Evolutionary conservation across 2,329 filamentous ascomycete species (phyloP).

Genomic region (Colletotrichum tropicicola): DNA sequence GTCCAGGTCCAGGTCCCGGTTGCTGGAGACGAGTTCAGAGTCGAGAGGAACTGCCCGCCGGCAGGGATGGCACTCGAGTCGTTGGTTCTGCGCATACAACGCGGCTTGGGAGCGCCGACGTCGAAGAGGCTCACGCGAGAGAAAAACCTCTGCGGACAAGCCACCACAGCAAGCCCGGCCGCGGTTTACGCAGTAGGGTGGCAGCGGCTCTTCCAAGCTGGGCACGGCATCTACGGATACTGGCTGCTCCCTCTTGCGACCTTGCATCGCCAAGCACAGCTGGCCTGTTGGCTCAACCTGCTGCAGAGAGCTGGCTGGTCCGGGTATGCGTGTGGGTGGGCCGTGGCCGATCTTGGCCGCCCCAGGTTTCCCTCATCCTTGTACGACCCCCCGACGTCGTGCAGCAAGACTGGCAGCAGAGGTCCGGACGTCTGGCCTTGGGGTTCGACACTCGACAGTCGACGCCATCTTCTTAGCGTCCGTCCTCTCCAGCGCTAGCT

Average conservation of each 20-base stretch:
- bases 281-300: slow-evolving; percentile 1
- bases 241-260: slow-evolving; percentile 1
- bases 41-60: background rate
- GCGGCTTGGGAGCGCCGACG: background rate
- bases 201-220: background rate
- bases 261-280: slow-evolving; percentile 22
- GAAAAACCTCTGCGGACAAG: background rate
- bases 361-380: slow-evolving; percentile 27
- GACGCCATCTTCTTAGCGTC: background rate
- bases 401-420: background rate
- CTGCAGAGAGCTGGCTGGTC: slow-evolving; percentile 12
- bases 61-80: too few species aligned
- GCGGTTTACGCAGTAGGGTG: background rate
- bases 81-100: background rate
- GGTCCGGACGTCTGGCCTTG: too few species aligned
- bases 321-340: slow-evolving; percentile 21
- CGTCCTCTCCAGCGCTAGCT: background rate
- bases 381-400: slow-evolving; percentile 16
- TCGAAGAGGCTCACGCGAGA: background rate
- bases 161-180: background rate
- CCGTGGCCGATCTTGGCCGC: slow-evolving; percentile 26
- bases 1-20: slow-evolving; percentile 4
- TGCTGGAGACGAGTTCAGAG: background rate
- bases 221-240: slow-evolving; percentile 15
- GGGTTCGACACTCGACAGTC: background rate